Evolutionary conservation across 257 asterid genomes (phyloP).

Genomic region (Craterostigma plantagineum): DNA sequence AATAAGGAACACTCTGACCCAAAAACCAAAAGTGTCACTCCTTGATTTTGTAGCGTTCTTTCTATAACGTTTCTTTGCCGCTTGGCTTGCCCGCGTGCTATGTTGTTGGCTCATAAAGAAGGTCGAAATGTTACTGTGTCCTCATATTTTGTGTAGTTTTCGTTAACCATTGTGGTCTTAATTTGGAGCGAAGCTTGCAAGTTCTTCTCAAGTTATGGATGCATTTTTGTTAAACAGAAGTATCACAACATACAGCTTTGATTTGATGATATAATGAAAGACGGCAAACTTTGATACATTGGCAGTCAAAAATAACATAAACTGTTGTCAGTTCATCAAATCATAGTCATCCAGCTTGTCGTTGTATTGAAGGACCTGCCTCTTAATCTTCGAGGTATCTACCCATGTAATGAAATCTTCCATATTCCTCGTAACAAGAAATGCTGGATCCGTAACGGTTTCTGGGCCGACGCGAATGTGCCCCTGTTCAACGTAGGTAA

Average conservation of each 20-base stretch:
- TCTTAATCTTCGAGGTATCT: conserved; percentile 77
- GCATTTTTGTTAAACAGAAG: too few relatives aligned
- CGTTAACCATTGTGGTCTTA: too few relatives aligned
- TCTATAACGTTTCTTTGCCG: conserved; percentile 6
- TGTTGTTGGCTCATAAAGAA: too few relatives aligned
- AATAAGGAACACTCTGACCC: conserved; percentile 12
- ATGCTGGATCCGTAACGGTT: conserved; percentile 66
- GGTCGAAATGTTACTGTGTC: too few relatives aligned
- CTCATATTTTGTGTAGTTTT: too few relatives aligned
- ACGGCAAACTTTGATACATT: too few relatives aligned
- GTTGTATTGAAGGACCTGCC: conserved; percentile 73
- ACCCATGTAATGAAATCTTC: conserved; percentile 94
- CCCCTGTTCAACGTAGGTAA: conserved; percentile 86
- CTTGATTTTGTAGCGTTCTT: conserved; percentile 5
- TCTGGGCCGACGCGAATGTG: conserved; percentile 96
- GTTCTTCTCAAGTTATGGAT: too few relatives aligned
- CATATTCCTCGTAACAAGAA: conserved; percentile 77
- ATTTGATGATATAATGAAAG: too few relatives aligned
- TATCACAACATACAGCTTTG: too few relatives aligned
- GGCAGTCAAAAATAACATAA: too few relatives aligned
- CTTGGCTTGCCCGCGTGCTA: too few relatives aligned
- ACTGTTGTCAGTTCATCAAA: conserved; percentile 28
- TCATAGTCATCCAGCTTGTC: conserved; percentile 83
- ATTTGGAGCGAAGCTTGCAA: too few relatives aligned
- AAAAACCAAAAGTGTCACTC: conserved; percentile 20